phyloP scores from a whole-genome alignment of 345 rosid genomes.

The Hypericum androsaemum region DNA sequence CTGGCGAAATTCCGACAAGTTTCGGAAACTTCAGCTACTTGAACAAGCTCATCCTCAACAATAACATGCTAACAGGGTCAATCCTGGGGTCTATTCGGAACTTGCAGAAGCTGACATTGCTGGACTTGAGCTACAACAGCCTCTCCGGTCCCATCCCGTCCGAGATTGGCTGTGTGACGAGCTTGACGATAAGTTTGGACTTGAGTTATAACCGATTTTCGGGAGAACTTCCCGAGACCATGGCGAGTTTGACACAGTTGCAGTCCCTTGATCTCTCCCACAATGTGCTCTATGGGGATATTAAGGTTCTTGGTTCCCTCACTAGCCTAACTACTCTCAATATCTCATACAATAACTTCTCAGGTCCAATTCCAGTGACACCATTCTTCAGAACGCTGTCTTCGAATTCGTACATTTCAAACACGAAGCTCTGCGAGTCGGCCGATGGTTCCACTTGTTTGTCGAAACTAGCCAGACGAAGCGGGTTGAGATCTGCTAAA shows the following conservation, averaged over 20 bases:
- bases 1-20: constrained; percentile 59
- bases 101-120: constrained; percentile 69
- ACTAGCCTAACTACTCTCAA: constrained; percentile 89
- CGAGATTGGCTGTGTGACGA: constrained; percentile 63
- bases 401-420: constrained; percentile 49
- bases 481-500: constrained; percentile 52
- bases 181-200: constrained; percentile 77
- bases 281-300: constrained; percentile 52
- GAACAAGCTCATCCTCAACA: constrained; percentile 88
- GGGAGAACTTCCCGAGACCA: constrained; percentile 58
- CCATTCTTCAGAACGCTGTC: constrained; percentile 75
- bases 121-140: constrained; percentile 79
- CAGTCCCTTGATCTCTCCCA: constrained; percentile 84
- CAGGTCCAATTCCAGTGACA: constrained; percentile 85
- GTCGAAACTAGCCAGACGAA: constrained; percentile 28
- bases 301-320: constrained; percentile 62
- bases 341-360: constrained; percentile 76
- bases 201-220: constrained; percentile 59
- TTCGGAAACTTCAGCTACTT: constrained; percentile 86
- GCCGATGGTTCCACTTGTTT: constrained; percentile 70
- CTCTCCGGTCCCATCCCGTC: constrained; percentile 60
- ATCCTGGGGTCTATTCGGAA: constrained; percentile 54
- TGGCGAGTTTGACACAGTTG: constrained; percentile 65
- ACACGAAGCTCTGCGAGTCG: constrained; percentile 55
- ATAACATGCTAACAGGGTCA: constrained; percentile 61